A percentile compares a stretch with the other conserved stretches of the same genome.
phyloP scores from a whole-genome alignment of 495 filamentous ascomycete genomes.

The Parathielavia appendiculata region DNA sequence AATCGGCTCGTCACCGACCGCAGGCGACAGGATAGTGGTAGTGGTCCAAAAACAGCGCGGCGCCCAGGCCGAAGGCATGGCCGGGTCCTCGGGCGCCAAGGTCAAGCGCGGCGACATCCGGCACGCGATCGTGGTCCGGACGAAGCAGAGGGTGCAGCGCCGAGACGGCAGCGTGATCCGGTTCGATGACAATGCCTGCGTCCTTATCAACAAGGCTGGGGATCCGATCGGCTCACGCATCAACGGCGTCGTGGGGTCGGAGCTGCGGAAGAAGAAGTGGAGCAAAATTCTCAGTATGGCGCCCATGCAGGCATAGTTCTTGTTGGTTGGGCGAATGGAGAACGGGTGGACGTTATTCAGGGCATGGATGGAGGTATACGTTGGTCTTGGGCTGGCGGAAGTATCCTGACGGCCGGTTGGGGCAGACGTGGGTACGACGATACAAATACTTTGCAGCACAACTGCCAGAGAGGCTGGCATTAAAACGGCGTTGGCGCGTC shows the following conservation, averaged over 20 bases:
- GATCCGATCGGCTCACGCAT: constrained; percentile 92
- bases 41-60: constrained; percentile 94
- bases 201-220: constrained; percentile 93
- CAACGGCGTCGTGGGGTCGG: constrained; percentile 81
- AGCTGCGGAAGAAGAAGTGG: constrained; percentile 86
- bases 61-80: constrained; percentile 47
- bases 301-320: constrained; percentile 74
- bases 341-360: not conserved
- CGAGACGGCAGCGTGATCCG: constrained; percentile 81
- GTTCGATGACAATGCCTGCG: constrained; percentile 98
- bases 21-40: constrained; percentile 94
- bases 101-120: constrained; percentile 95
- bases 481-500: constrained; percentile 17
- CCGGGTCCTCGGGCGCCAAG: constrained; percentile 65
- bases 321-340: not conserved
- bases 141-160: constrained; percentile 76
- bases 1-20: not conserved
- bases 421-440: not conserved
- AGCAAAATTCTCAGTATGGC: constrained; percentile 96
- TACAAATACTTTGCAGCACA: not conserved
- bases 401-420: not conserved
- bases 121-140: constrained; percentile 93
- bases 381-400: too few species aligned
- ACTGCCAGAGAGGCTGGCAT: not conserved
- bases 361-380: not conserved